A percentile compares a stretch with the other conserved stretches of the same genome.
phyloP scores from a whole-genome alignment of 495 filamentous ascomycete genomes.

The Penicillium canescens region DNA sequence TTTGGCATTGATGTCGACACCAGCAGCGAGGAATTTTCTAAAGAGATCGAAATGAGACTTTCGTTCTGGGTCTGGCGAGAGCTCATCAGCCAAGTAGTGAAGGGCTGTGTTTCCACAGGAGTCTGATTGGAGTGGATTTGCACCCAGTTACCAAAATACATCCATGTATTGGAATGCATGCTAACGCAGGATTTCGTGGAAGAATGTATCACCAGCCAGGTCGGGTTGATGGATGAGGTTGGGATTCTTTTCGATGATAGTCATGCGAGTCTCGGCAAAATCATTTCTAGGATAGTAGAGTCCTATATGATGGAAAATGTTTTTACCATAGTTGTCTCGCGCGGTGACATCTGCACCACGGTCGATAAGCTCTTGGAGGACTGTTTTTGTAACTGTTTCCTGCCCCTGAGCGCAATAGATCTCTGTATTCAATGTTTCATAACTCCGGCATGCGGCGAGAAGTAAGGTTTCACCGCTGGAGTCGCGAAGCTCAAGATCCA shows the following conservation, averaged over 20 bases:
- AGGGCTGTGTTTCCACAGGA: slow-evolving; percentile 18
- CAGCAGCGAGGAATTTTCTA: slow-evolving; percentile 2
- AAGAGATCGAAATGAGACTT: slow-evolving; percentile 1
- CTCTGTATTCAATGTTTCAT: background rate
- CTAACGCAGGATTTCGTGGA: slow-evolving; percentile 6
- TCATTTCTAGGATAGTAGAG: no score
- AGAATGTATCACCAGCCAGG: slow-evolving; percentile 2
- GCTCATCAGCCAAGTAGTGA: slow-evolving; percentile 9
- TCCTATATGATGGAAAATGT: slow-evolving; percentile 9
- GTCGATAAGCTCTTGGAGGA: slow-evolving; percentile 1
- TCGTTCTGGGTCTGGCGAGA: background rate
- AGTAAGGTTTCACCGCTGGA: slow-evolving; percentile 15
- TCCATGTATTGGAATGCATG: background rate
- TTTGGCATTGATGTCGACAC: slow-evolving; percentile 16
- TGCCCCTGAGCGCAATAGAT: no score
- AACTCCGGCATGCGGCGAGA: slow-evolving; percentile 1
- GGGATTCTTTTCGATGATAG: background rate
- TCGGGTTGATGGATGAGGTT: slow-evolving; percentile 8
- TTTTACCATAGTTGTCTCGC: slow-evolving; percentile 16
- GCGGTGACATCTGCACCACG: slow-evolving; percentile 11
- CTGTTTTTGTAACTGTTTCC: no score
- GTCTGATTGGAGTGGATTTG: slow-evolving; percentile 15
- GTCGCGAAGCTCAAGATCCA: slow-evolving; percentile 15
- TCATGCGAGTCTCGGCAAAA: no score
- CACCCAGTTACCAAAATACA: slow-evolving; percentile 14